These are phyloP conservation scores for Colletotrichum spinosum DNA, from an alignment of 2,329 filamentous ascomycete genomes.

Conservation along the genomic window DNA sequence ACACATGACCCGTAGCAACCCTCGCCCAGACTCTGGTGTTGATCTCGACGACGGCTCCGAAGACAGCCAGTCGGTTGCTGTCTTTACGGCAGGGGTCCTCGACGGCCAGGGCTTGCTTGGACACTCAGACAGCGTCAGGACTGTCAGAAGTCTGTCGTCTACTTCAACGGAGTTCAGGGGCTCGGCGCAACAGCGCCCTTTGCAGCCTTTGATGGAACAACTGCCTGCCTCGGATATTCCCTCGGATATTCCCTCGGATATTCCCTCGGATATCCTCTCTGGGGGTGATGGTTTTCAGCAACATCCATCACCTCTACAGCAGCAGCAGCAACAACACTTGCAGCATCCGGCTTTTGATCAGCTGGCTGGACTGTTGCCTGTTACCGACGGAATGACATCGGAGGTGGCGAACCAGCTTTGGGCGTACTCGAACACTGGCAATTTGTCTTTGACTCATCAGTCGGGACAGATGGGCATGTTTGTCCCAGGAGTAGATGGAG, in stretches of 20 bases:
- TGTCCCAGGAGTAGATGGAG: neutral
- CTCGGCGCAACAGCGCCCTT: conserved; percentile 12
- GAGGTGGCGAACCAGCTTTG: conserved; percentile 31
- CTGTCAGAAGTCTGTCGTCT: conserved; percentile 39
- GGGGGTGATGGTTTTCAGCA: neutral
- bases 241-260: conserved; percentile 3
- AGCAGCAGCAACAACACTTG: conserved; percentile 11
- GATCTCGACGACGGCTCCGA: conserved; percentile 53
- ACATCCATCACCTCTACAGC: conserved; percentile 9
- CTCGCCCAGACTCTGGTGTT: conserved; percentile 53
- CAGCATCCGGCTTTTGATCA: neutral
- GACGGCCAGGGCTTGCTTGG: conserved; percentile 36
- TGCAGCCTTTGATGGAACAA: conserved; percentile 37
- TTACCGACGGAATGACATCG: conserved; percentile 20
- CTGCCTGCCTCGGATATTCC: conserved; percentile 3
- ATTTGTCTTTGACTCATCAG: conserved; percentile 4
- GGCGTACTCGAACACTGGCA: conserved; percentile 9
- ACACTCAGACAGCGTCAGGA: conserved; percentile 47
- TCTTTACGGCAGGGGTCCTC: conserved; percentile 22
- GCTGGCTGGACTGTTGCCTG: conserved; percentile 6
- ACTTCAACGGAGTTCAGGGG: conserved; percentile 31
- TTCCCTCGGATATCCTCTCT: neutral
- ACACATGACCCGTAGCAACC: conserved; percentile 42
- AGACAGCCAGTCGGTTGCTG: conserved; percentile 39
- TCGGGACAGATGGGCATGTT: conserved; percentile 23